A percentile compares a stretch with the other conserved stretches of the same genome.
Evolutionary conservation across 192 early-diverging fungal genomes (phyloP).

Genomic region (Physocladia obscura): DNA sequence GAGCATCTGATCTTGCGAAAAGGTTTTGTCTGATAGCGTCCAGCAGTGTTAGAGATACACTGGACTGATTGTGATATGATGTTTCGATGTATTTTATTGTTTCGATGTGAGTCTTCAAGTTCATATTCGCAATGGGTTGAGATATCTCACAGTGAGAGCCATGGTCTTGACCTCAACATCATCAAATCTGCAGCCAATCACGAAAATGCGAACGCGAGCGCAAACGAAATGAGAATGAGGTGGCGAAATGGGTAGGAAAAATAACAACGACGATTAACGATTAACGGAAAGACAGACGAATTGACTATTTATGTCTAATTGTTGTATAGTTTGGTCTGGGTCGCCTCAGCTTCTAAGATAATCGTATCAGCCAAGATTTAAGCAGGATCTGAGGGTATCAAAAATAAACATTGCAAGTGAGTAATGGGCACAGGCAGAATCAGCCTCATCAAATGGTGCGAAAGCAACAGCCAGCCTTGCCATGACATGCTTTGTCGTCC

Average conservation of each 20-base stretch:
- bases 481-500: no score
- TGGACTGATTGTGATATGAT: slow-evolving; percentile 88
- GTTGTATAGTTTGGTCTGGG: slow-evolving; percentile 47
- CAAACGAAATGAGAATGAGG: neutral
- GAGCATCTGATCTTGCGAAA: slow-evolving; percentile 99
- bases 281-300: no score
- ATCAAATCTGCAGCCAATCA: slow-evolving; percentile 43
- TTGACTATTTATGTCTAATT: slow-evolving; percentile 36
- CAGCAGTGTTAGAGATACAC: slow-evolving; percentile 98
- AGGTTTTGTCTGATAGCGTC: slow-evolving; percentile 93
- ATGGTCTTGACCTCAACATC: slow-evolving; percentile 53
- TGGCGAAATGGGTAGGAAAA: no score
- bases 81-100: slow-evolving; percentile 34
- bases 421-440: no score
- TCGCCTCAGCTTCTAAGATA: slow-evolving; percentile 33
- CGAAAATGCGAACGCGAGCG: neutral
- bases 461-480: no score
- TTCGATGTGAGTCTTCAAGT: no score
- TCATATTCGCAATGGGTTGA: neutral
- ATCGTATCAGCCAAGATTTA: slow-evolving; percentile 23
- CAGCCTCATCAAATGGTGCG: no score
- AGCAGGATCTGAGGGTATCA: no score
- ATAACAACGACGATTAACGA: no score
- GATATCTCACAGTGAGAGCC: slow-evolving; percentile 28
- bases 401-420: no score